Evolutionary conservation across 371 early-diverging fungal genomes (phyloP), one percentile per base, ranked within the genome.

Genomic region (Haplosporangium sp.): DNA sequence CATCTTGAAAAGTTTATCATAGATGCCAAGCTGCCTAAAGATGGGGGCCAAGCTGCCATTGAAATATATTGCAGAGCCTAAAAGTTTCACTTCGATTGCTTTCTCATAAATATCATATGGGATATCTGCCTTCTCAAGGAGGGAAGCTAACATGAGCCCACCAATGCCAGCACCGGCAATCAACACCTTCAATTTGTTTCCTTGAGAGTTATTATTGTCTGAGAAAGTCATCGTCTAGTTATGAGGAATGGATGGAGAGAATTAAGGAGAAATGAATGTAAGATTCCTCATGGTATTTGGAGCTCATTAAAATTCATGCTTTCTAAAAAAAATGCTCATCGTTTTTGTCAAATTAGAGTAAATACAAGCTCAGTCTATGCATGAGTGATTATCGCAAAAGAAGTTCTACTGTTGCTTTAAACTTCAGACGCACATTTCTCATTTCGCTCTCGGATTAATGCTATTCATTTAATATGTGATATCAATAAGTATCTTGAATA

Each of bases 131-230:
- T 50, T 53, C 40, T 71, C 71, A 34, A 71, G 65, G 39, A 64
- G 48, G 53, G 42, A 52, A 7, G 50, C 71, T 39, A 71, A 40
- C 71, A 71, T 65, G 11, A 71, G 47, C 34, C 71, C 71, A n/a
- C 65, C 65, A 17, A 71, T 37, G 40, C 71, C 71, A 38, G 71
- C 71, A 13, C 71, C 71, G 2, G 60, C 59, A 20, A 69, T 69
- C 20, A 69, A 40, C n/a, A 69, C 63, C 3, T 39, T 61, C 0
- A 58, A 58, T 42, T 60, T 60, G 11, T 20, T 8, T 2, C 8
- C 42, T 42, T 60, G 38, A 11, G 42, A 19, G 38, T 3, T 3
- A 37, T 2, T 60, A 42, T 27, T n/a, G 15, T 34, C 9, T 3
- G 55, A 10, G 10, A 17, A n/a, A 19, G 8, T 19, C 15, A n/a